A percentile compares a stretch with the other conserved stretches of the same genome.
These are phyloP conservation scores for Neckera pumila DNA, from an alignment of 225 moss, liverwort and hornwort species.

Conservation along the genomic window DNA sequence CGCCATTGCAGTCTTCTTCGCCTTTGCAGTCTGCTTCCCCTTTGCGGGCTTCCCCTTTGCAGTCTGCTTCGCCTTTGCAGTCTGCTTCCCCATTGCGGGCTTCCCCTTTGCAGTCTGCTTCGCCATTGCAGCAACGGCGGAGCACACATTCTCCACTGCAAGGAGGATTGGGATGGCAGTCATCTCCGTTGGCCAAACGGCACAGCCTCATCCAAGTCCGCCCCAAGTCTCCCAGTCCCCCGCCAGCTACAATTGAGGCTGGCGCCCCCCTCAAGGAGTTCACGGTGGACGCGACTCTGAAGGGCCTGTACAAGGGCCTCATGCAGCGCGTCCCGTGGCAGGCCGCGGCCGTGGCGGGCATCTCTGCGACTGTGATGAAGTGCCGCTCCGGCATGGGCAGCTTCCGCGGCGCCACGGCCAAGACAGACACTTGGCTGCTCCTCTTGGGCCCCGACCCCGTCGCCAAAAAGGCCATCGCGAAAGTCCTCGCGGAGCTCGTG, in stretches of 20 bases:
- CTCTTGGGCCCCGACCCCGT: slow-evolving; percentile 72
- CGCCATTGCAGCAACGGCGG: slow-evolving; percentile 4
- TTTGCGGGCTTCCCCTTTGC: neutral
- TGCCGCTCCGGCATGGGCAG: slow-evolving; percentile 45
- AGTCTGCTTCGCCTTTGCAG: neutral
- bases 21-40: neutral
- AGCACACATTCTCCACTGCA: neutral
- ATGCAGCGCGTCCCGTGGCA: slow-evolving; percentile 65
- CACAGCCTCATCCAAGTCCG: neutral
- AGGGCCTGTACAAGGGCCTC: slow-evolving; percentile 44
- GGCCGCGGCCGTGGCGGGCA: slow-evolving; percentile 42
- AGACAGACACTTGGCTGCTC: slow-evolving; percentile 59
- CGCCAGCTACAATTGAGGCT: neutral
- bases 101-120: neutral
- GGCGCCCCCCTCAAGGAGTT: neutral
- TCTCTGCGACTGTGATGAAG: slow-evolving; percentile 44
- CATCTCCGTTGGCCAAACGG: neutral
- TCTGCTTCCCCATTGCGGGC: neutral
- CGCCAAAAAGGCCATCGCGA: slow-evolving; percentile 58
- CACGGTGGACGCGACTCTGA: slow-evolving; percentile 19
- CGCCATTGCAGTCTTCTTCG: neutral
- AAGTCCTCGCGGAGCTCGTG: slow-evolving; percentile 50
- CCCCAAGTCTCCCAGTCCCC: slow-evolving; percentile 7
- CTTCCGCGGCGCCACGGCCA: slow-evolving; percentile 23
- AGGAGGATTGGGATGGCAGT: neutral